Evolutionary conservation across 805 yeast species (phyloP), one percentile per base, ranked within the genome.

Genomic region (Saccharomycodes ludwigii): DNA sequence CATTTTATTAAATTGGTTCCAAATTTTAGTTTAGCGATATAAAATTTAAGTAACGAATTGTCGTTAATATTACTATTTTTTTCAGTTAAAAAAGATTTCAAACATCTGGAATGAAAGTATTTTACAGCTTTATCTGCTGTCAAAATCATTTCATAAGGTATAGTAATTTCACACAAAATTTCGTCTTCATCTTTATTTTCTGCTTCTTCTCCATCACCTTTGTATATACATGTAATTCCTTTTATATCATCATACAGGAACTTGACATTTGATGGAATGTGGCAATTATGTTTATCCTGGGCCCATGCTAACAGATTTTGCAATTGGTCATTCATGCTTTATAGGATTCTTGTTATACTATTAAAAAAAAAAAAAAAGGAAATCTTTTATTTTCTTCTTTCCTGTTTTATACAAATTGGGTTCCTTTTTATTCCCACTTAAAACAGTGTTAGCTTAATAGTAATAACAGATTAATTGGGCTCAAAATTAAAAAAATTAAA

Each of bases 21-120:
- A 38, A 54, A 68, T 40, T 56, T 67, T 37, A 68, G 32, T 33
- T 60, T 63, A 0, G 70, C 63, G 4, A 68, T 29, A 0, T 66
- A 34, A 4, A 68, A 39, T 28, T 64, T 58, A 18, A 61, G 34
- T 27, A 56, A 49, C 2, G 53, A 48, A 33, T 65, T 65, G 4
- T 44, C 43, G 15, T 51, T 45, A 2, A 28, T n/a, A n/a, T n/a
- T n/a, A n/a, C n/a, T n/a, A n/a, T n/a, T n/a, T n/a, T n/a, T n/a
- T n/a, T n/a, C n/a, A n/a, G n/a, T n/a, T n/a, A n/a, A n/a, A n/a
- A n/a, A n/a, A n/a, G n/a, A n/a, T n/a, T n/a, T n/a, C 31, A 21
- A 6, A 31, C 16, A 20, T 38, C 31, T 1, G 43, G 47, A 39
- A n/a, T n/a, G n/a, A n/a, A n/a, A 60, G 52, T 11, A 40, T 41